A percentile compares a stretch with the other conserved stretches of the same genome.
Evolutionary conservation across 768 basidiomycete genomes (phyloP).

Genomic region (Termitomyces sp.): DNA sequence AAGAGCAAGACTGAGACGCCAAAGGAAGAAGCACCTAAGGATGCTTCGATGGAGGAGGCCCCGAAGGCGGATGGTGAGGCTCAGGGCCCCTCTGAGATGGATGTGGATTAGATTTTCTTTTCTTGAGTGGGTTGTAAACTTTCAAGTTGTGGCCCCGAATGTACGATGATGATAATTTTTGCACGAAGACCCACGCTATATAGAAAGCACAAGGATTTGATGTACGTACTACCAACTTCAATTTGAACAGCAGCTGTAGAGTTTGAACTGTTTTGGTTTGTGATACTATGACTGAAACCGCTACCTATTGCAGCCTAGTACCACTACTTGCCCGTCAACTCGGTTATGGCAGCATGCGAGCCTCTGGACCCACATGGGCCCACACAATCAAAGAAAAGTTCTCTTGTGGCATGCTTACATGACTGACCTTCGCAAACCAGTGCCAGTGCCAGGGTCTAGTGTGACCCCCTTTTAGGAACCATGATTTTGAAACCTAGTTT

Average conservation of each 20-base stretch:
- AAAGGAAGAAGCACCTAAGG: constrained; percentile 37
- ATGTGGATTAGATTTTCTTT: constrained; percentile 59
- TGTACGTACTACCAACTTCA: constrained; percentile 8
- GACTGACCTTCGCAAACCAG: too few relatives aligned
- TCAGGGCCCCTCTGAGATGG: constrained; percentile 71
- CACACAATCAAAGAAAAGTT: too few relatives aligned
- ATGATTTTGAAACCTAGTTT: too few relatives aligned
- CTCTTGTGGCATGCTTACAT: too few relatives aligned
- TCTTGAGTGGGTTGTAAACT: not conserved
- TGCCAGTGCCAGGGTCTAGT: too few relatives aligned
- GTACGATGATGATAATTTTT: constrained; percentile 16
- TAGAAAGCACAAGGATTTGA: constrained; percentile 15
- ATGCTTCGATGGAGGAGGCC: constrained; percentile 12
- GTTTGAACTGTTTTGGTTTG: not conserved
- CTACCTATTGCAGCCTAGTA: too few relatives aligned
- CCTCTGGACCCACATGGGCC: too few relatives aligned
- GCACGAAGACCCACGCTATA: constrained; percentile 11
- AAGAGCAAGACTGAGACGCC: constrained; percentile 61
- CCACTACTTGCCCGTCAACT: too few relatives aligned
- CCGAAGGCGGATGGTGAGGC: constrained; percentile 19
- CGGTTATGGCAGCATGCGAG: too few relatives aligned
- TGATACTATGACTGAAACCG: not conserved
- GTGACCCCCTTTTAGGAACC: too few relatives aligned
- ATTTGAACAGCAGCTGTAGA: not conserved
- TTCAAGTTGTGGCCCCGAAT: not conserved